Conservation (phyloP, 2,329 filamentous ascomycete species). For the Ophiocordyceps camponoti-rufipedis region DNA sequence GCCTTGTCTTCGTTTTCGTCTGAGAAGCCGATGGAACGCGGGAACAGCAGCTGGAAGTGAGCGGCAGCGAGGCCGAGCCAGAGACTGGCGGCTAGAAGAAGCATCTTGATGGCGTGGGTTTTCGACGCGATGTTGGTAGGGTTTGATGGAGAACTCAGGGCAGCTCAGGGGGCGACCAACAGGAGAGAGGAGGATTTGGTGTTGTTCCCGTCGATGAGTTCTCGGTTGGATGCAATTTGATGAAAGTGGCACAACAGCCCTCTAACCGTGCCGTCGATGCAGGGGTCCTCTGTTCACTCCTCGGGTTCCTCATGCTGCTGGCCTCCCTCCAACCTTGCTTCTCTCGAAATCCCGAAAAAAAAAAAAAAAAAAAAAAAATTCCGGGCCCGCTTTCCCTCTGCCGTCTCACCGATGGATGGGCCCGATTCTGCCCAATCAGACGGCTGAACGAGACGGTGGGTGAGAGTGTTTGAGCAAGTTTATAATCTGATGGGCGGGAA, state of each 20-base stretch:
- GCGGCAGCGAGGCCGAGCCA: slow-evolving; percentile 20
- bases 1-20: slow-evolving; percentile 22
- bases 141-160: not conserved
- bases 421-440: slow-evolving; percentile 3
- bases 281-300: too few relatives aligned
- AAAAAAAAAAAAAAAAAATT: too few relatives aligned
- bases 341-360: too few relatives aligned
- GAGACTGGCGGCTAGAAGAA: slow-evolving; percentile 14
- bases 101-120: not conserved
- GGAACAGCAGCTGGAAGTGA: slow-evolving; percentile 34
- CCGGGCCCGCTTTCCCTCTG: too few relatives aligned
- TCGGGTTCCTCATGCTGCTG: too few relatives aligned
- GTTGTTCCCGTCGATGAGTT: too few relatives aligned
- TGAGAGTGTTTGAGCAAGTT: slow-evolving; percentile 23
- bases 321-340: too few relatives aligned
- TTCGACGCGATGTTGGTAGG: not conserved
- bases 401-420: not conserved
- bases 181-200: too few relatives aligned
- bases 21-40: slow-evolving; percentile 28
- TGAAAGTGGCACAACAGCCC: too few relatives aligned
- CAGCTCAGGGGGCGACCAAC: too few relatives aligned
- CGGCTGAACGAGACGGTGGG: not conserved
- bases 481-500: not conserved
- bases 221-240: too few relatives aligned
- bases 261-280: too few relatives aligned